phyloP scores from a whole-genome alignment of 2,329 filamentous ascomycete genomes.

The Simplicillium aogashimaense region DNA sequence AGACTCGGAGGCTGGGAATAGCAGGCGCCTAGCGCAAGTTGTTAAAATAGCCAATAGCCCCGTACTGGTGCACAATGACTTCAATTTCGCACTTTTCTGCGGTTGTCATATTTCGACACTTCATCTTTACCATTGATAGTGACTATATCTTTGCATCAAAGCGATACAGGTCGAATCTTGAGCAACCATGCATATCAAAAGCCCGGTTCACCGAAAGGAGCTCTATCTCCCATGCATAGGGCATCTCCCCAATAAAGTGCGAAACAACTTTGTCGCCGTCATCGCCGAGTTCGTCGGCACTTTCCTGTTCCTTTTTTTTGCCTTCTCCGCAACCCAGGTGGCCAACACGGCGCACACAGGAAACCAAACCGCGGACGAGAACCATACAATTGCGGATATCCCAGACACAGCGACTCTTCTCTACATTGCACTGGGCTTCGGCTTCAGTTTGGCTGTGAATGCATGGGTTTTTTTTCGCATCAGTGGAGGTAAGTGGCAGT shows the following conservation, averaged over 20 bases:
- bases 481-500: slow-evolving; percentile 16
- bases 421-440: slow-evolving; percentile 31
- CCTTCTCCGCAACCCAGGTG: slow-evolving; percentile 29
- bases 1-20: too few species aligned
- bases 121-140: too few species aligned
- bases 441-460: slow-evolving; percentile 33
- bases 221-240: not conserved
- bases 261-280: slow-evolving; percentile 7
- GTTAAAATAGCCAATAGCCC: too few species aligned
- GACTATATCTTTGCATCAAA: too few species aligned
- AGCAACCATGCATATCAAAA: too few species aligned
- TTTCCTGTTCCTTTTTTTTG: slow-evolving; percentile 32
- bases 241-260: slow-evolving; percentile 5
- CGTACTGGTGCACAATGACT: too few species aligned
- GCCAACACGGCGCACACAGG: slow-evolving; percentile 24
- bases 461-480: slow-evolving; percentile 39
- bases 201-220: not conserved
- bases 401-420: slow-evolving; percentile 32
- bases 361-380: slow-evolving; percentile 13
- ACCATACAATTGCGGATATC: slow-evolving; percentile 31
- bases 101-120: too few species aligned
- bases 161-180: too few species aligned
- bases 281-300: slow-evolving; percentile 29
- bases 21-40: too few species aligned
- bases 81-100: too few species aligned